Base-by-base conservation (phyloP, 768 basidiomycete species). In the Lentinus tigrinus region DNA sequence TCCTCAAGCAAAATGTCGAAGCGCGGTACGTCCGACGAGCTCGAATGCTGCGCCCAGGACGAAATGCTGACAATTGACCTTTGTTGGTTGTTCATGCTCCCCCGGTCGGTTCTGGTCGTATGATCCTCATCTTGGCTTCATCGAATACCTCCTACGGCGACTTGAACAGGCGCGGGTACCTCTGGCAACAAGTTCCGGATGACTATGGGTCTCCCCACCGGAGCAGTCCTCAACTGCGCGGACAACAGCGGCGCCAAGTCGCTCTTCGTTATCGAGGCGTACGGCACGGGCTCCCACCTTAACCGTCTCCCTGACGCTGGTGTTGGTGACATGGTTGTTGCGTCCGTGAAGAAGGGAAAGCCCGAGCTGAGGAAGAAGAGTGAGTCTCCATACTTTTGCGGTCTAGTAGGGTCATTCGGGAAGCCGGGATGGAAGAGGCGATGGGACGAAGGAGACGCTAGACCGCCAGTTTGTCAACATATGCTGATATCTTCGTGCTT, bases 171-270 rank as follows among this genome's bases (percentile, higher is more conserved):
- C 63, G 76, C 77, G 68, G 85, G 83, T 72, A 84, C 88, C 63
- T 84, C 93, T 69, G 96, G 96, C 73, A 95, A 91, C 78, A 99
- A 98, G 79, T 98, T 89, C 85, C 88, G 95, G 68, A 81, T 98
- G 81, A 95, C 91, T 47, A 85, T 93, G 63, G 92, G 90, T 91
- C 88, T 95, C 52, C 94, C 93, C 61, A 90, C 91, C 63, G 93
- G 93, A 65, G 94, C 94, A 66, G 94, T 97, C 63, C 80, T 97
- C 72, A 96, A 96, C 76, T 97, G 97, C 77, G 95, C 95, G 50
- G 97, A 99, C 82, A 99, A 99, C 88, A 93, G 91, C 71, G 97
- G 97, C 64, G 97, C 96, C 65, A 99, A 98, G 81, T 93, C 89
- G 56, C 83, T 97, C 64, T 97, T 79, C 78, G 73, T 98, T 72